A percentile compares a stretch with the other conserved stretches of the same genome.
Evolutionary conservation across 1,139 yeast genomes (phyloP).

Genomic region (Suhomyces bokatorum): DNA sequence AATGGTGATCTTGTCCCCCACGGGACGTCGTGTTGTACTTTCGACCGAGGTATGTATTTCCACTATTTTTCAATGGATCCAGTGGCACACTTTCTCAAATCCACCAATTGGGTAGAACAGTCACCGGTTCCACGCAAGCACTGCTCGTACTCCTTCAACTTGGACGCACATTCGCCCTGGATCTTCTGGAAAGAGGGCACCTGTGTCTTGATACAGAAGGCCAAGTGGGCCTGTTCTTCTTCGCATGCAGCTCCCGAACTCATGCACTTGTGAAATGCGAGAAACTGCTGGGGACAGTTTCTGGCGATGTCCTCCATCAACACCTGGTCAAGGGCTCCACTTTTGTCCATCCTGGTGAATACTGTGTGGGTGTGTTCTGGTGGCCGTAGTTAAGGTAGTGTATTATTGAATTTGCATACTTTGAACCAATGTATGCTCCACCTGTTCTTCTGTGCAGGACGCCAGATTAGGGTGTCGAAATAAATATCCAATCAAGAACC

Average conservation of each 20-base stretch:
- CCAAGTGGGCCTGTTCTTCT: constrained; percentile 50
- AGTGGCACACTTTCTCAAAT: constrained; percentile 39
- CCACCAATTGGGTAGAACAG: constrained; percentile 28
- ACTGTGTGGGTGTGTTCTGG: too few species aligned
- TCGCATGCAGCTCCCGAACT: constrained; percentile 47
- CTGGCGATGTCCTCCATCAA: constrained; percentile 63
- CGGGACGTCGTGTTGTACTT: too few species aligned
- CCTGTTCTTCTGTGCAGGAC: background rate
- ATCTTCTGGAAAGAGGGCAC: constrained; percentile 69
- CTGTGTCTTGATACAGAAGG: constrained; percentile 55
- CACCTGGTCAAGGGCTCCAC: constrained; percentile 48
- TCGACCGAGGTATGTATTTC: too few species aligned
- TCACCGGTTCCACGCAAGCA: constrained; percentile 48
- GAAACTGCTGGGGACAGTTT: constrained; percentile 63
- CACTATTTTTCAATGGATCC: constrained; percentile 5
- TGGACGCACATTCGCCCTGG: constrained; percentile 55
- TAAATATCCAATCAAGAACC: background rate
- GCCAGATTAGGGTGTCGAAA: too few species aligned
- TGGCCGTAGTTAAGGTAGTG: too few species aligned
- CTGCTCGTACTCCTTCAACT: constrained; percentile 58
- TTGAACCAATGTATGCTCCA: too few species aligned
- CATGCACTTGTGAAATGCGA: constrained; percentile 67
- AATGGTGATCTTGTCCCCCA: too few species aligned
- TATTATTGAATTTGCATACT: too few species aligned
- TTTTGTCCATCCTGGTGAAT: constrained; percentile 9